Conservation (phyloP, 352 stramenopile genomes). For the Aphanomyces euteiches region DNA sequence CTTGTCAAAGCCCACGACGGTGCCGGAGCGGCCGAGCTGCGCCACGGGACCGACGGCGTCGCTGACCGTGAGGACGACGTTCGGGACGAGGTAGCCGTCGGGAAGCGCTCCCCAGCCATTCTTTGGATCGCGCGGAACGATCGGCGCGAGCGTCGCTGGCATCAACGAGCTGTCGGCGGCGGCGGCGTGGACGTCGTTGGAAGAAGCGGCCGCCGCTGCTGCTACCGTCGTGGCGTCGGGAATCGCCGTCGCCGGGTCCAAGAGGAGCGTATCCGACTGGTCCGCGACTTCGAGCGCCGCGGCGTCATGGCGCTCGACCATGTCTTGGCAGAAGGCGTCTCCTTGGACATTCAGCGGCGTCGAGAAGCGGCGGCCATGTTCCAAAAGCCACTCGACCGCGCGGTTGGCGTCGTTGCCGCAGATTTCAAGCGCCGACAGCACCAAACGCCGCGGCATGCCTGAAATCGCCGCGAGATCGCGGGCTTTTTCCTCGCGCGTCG, state of each 20-base stretch:
- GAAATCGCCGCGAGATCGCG: conserved; percentile 72
- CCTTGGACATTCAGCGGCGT: conserved; percentile 18
- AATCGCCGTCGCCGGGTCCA: conserved; percentile 28
- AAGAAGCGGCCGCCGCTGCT: conserved; percentile 20
- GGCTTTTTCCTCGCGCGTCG: conserved; percentile 53
- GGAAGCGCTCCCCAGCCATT: conserved; percentile 68
- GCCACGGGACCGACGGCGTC: conserved; percentile 63
- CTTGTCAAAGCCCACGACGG: conserved; percentile 52
- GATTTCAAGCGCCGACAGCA: conserved; percentile 64
- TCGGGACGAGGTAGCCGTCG: conserved; percentile 61
- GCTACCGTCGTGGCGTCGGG: conserved; percentile 5
- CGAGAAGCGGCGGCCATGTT: conserved; percentile 49
- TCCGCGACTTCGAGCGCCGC: conserved; percentile 78
- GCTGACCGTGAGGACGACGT: conserved; percentile 78
- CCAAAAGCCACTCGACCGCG: conserved; percentile 86
- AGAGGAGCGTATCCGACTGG: conserved; percentile 60
- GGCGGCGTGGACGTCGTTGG: conserved; percentile 32
- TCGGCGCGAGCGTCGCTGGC: conserved; percentile 71
- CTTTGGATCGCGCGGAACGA: conserved; percentile 47
- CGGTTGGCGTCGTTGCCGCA: conserved; percentile 76
- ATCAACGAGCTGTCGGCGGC: conserved; percentile 68
- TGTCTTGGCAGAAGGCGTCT: conserved; percentile 23
- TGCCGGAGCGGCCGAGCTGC: conserved; percentile 59
- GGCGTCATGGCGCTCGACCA: conserved; percentile 47
- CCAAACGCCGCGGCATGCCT: conserved; percentile 63